Conservation (phyloP, 768 basidiomycete genomes). For the Boletus sp. region DNA sequence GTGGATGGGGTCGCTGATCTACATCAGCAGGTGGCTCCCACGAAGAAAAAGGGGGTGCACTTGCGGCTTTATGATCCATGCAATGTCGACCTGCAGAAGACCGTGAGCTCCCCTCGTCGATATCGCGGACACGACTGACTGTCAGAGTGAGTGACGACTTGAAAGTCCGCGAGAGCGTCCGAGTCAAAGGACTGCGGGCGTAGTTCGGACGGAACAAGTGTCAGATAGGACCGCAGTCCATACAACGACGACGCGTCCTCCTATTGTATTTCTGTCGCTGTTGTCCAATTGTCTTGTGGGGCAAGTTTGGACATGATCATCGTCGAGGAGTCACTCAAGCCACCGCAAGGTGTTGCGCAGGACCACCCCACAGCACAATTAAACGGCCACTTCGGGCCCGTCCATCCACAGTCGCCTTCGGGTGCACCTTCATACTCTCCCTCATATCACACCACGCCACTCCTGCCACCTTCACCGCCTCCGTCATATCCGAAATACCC, state of each 20-base stretch:
- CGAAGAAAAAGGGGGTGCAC: background rate
- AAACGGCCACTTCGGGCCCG: constrained; percentile 3
- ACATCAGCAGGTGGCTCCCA: background rate
- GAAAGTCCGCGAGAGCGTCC: background rate
- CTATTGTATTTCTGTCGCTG: too few relatives aligned
- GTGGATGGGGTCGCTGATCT: background rate
- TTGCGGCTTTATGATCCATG: background rate
- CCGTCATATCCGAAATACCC: constrained; percentile 11
- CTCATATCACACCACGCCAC: constrained; percentile 8
- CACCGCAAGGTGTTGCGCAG: background rate
- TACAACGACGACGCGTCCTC: too few relatives aligned
- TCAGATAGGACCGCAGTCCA: background rate
- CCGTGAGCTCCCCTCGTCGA: background rate
- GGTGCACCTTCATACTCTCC: background rate
- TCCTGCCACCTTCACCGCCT: constrained; percentile 2
- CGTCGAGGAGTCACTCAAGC: background rate
- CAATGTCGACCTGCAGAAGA: background rate
- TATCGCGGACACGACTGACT: background rate
- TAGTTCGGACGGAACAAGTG: background rate
- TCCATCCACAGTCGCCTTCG: background rate
- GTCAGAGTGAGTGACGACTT: background rate
- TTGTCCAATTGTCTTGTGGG: too few relatives aligned
- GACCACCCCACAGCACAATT: background rate
- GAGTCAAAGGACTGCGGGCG: background rate
- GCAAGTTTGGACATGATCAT: constrained; percentile 1